phyloP scores from a whole-genome alignment of 2,329 filamentous ascomycete species.

The Ophiognomonia clavigignenti-juglandacearum region DNA sequence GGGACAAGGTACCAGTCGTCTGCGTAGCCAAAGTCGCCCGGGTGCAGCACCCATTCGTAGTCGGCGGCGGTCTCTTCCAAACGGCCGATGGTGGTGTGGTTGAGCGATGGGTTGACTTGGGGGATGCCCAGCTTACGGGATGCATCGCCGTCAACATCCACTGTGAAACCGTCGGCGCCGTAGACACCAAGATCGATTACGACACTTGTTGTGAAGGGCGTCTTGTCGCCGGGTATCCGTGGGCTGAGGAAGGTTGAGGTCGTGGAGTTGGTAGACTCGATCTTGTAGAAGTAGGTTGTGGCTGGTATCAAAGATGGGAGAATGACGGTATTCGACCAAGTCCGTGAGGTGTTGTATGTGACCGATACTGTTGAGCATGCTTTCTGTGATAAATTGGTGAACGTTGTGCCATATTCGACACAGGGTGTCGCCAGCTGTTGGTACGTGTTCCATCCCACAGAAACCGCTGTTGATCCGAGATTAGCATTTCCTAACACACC shows the following conservation, averaged over 20 bases:
- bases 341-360: slow-evolving; percentile 15
- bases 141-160: slow-evolving; percentile 29
- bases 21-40: slow-evolving; percentile 53
- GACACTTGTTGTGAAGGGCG: slow-evolving; percentile 46
- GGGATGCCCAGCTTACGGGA: slow-evolving; percentile 46
- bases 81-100: slow-evolving; percentile 54
- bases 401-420: slow-evolving; percentile 14
- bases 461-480: slow-evolving; percentile 36
- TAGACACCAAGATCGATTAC: slow-evolving; percentile 53
- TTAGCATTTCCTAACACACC: slow-evolving; percentile 20
- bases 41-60: slow-evolving; percentile 51
- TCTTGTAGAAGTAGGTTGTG: slow-evolving; percentile 58
- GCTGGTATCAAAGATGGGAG: slow-evolving; percentile 36
- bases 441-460: slow-evolving; percentile 16
- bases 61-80: slow-evolving; percentile 47
- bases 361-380: slow-evolving; percentile 12
- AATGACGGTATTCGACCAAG: slow-evolving; percentile 15
- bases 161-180: slow-evolving; percentile 47
- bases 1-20: slow-evolving; percentile 49
- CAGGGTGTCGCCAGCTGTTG: slow-evolving; percentile 9
- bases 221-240: slow-evolving; percentile 47
- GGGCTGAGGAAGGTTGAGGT: slow-evolving; percentile 50
- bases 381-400: not conserved
- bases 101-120: slow-evolving; percentile 42
- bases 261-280: slow-evolving; percentile 50